These are phyloP conservation scores for Alternaria triticimaculans DNA, from an alignment of 2,329 filamentous ascomycete species.

Conservation along the genomic window DNA sequence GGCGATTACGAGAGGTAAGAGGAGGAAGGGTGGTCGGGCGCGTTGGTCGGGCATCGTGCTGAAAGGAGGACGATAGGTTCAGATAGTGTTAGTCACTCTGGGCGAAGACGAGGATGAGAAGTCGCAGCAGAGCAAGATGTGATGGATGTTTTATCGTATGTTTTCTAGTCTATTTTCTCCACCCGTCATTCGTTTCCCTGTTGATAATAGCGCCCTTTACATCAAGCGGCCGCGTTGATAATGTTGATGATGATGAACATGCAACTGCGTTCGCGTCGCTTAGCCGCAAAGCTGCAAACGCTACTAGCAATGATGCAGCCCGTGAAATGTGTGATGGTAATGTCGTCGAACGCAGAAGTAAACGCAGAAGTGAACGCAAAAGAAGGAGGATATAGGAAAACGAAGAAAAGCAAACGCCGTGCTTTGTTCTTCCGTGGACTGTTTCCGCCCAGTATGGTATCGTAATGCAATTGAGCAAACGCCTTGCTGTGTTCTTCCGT, in stretches of 20 bases:
- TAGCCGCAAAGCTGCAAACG: not conserved
- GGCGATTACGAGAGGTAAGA: not conserved
- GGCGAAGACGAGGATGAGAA: not conserved
- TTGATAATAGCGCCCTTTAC: not conserved
- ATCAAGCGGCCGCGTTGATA: not conserved
- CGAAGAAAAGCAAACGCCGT: not conserved
- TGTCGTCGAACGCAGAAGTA: not conserved
- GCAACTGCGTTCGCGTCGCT: not conserved
- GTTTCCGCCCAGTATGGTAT: not conserved
- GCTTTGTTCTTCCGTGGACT: not conserved
- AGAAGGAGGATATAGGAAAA: not conserved
- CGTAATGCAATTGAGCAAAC: not conserved
- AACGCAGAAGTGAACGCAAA: not conserved
- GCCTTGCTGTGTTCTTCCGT: not conserved
- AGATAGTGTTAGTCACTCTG: too few relatives aligned
- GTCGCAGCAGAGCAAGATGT: not conserved
- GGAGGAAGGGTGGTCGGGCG: not conserved
- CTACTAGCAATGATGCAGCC: not conserved
- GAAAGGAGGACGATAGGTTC: too few relatives aligned
- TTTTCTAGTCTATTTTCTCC: not conserved
- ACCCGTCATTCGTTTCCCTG: not conserved
- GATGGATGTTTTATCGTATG: not conserved
- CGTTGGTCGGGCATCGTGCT: not conserved
- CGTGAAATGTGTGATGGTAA: not conserved
- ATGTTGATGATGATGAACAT: not conserved